Percentiles rank a stretch among this genome's conserved stretches.
These are phyloP conservation scores for Neurospora sp. DNA, from an alignment of 495 filamentous ascomycete species.

Conservation along the genomic window DNA sequence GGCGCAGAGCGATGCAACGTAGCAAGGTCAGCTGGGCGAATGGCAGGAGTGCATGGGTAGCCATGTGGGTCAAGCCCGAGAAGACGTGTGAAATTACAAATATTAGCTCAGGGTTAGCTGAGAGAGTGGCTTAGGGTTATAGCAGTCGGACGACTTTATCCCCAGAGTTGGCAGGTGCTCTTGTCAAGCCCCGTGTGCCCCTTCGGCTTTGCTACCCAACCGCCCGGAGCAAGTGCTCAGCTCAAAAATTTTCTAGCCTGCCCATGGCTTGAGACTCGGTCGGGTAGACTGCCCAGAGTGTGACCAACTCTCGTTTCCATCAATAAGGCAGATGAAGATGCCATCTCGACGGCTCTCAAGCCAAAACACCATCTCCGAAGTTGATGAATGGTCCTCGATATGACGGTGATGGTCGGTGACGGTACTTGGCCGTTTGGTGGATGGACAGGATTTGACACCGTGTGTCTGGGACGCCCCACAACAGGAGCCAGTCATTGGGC, in stretches of 20 bases:
- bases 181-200: background rate
- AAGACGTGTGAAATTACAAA: background rate
- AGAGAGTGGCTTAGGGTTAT: background rate
- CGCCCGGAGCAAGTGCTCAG: background rate
- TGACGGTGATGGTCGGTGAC: background rate
- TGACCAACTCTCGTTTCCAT: background rate
- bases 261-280: background rate
- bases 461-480: background rate
- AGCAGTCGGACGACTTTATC: background rate
- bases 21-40: background rate
- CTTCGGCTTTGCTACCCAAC: background rate
- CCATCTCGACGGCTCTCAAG: background rate
- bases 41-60: background rate
- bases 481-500: background rate
- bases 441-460: background rate
- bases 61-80: background rate
- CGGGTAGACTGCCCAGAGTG: background rate
- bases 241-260: background rate
- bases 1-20: background rate
- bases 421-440: background rate
- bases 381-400: background rate
- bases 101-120: background rate
- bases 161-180: background rate
- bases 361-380: background rate
- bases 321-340: background rate